Evolutionary conservation across 352 stramenopile genomes (phyloP), one percentile per base, ranked within the genome.

Genomic region (Sclerospora graminicola): DNA sequence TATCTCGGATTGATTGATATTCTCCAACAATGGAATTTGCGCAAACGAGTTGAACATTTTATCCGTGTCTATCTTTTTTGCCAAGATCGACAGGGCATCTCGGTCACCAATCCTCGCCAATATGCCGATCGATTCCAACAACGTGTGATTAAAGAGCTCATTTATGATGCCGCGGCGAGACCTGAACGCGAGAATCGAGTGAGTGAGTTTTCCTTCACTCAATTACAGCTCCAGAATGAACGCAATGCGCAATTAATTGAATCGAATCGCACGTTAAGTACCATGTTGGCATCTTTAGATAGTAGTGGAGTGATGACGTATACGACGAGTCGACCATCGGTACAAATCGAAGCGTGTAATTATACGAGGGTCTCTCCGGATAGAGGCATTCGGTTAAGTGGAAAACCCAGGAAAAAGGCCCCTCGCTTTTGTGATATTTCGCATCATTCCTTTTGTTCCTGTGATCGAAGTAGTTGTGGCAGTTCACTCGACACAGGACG

Each of bases 1-100:
- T 97, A 91, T 58, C 89, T 97, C 62, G 91, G 91, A 1, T 72
- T 97, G 19, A 97, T 97, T 58, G 90, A 97, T 51, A 96, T 97
- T 49, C 67, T 97, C 9, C 89, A 97, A 54, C 85, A 95, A 51
- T 97, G 92, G 79, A 97, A 96, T 46, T 67, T 91, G 0, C 67
- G 87, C 20, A 97, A 97, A 48, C 69, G 84, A 18, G 47, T 93
- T 7, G 90, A 97, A 58, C 71, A 88, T 39, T 86, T 88, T 48
- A 41, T 88, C 11, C 73, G 76, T 21, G 73, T 82, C 3, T 87
- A 85, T 42, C 29, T 90, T 3, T 41, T 84, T 10, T 45, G 82
- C 34, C 79, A 90, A 61, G 75, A 86, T 44, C 63, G 60, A 27
- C 63, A 78, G 45, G 76, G 76, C 2, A 84, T 90, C 41, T 84